Percentiles rank a stretch among this genome's conserved stretches.
Conservation (phyloP, 441 rosid species). For the Syzygium syzygioides region DNA sequence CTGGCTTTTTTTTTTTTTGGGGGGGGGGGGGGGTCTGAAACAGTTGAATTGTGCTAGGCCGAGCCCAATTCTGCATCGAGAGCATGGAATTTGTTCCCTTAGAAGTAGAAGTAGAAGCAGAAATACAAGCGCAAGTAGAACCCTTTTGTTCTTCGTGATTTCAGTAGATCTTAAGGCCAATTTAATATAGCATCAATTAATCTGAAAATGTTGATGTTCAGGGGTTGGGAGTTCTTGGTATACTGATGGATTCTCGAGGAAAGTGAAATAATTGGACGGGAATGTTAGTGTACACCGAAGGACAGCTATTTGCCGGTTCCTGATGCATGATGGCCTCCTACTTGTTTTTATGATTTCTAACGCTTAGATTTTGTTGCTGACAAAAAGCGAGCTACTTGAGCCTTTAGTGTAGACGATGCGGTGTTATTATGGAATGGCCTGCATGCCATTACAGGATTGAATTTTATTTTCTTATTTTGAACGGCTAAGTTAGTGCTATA, state of each 20-base stretch:
- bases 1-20: neutral
- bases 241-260: neutral
- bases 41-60: neutral
- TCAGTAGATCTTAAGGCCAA: neutral
- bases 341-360: neutral
- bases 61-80: neutral
- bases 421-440: too few relatives aligned
- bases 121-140: too few relatives aligned
- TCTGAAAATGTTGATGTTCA: neutral
- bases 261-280: neutral
- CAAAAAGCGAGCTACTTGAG: neutral
- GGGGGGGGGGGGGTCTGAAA: too few relatives aligned
- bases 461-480: neutral
- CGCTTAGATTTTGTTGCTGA: neutral
- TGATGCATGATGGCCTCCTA: neutral
- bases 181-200: neutral
- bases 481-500: neutral
- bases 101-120: neutral
- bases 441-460: neutral
- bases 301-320: neutral
- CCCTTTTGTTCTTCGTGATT: neutral
- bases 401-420: too few relatives aligned
- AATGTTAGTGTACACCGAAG: neutral
- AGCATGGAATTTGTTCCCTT: neutral
- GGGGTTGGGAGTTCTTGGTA: neutral